Percentiles rank a stretch among this genome's conserved stretches.
Evolutionary conservation across 768 basidiomycete species (phyloP).

Genomic region (Leccinum boreale): DNA sequence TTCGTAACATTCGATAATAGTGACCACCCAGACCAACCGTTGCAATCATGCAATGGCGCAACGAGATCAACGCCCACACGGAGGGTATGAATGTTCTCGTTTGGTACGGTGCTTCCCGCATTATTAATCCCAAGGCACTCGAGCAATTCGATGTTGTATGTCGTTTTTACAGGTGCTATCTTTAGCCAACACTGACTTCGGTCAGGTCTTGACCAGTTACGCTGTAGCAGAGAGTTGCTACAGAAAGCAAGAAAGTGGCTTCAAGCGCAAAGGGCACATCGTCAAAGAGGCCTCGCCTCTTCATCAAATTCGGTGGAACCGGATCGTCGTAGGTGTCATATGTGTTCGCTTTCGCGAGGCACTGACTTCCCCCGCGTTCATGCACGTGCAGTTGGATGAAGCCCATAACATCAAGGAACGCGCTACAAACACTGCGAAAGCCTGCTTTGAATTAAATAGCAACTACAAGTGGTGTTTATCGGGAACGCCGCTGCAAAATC

Average conservation of each 20-base stretch:
- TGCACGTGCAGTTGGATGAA: constrained; percentile 71
- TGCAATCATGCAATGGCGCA: constrained; percentile 80
- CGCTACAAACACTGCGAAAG: constrained; percentile 91
- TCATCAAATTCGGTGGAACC: constrained; percentile 82
- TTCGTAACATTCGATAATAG: background rate
- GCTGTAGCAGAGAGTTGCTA: constrained; percentile 89
- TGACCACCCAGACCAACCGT: constrained; percentile 40
- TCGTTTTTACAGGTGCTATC: background rate
- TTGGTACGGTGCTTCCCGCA: constrained; percentile 86
- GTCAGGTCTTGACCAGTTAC: constrained; percentile 78
- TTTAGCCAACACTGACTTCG: constrained; percentile 4
- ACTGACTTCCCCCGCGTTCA: background rate
- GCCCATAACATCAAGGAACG: constrained; percentile 99
- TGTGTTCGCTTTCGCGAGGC: background rate
- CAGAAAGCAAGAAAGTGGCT: constrained; percentile 90
- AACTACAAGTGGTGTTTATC: constrained; percentile 93
- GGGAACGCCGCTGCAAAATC: constrained; percentile 94
- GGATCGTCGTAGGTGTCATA: constrained; percentile 57
- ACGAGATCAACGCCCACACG: constrained; percentile 87
- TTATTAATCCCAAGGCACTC: constrained; percentile 62
- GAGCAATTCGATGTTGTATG: constrained; percentile 85
- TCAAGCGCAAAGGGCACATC: constrained; percentile 79
- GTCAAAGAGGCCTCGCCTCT: constrained; percentile 87
- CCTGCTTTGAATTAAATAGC: constrained; percentile 84
- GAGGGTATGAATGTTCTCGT: constrained; percentile 80